phyloP scores from a whole-genome alignment of 305 asterid species.

The Fraxinus nigra region DNA sequence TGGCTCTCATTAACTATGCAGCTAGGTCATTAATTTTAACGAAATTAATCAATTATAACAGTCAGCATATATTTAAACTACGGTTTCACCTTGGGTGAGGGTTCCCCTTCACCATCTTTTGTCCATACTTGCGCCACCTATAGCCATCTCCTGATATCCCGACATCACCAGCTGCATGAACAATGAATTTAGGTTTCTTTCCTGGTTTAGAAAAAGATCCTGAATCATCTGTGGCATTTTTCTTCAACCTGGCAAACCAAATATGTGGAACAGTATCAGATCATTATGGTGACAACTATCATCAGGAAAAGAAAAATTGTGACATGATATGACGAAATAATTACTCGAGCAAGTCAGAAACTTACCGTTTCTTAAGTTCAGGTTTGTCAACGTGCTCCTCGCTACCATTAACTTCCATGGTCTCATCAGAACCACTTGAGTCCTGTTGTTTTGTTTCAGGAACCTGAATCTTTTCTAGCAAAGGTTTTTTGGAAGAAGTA shows the following conservation, averaged over 20 bases:
- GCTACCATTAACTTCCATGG: slow-evolving; percentile 39
- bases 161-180: slow-evolving; percentile 78
- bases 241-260: slow-evolving; percentile 54
- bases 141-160: slow-evolving; percentile 90
- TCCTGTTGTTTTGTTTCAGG: slow-evolving; percentile 42
- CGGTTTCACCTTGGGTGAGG: slow-evolving; percentile 76
- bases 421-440: slow-evolving; percentile 54
- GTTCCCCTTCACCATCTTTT: slow-evolving; percentile 90
- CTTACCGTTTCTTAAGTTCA: slow-evolving; percentile 57
- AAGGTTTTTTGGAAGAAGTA: slow-evolving; percentile 42
- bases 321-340: slow-evolving; percentile 16
- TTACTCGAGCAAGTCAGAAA: slow-evolving; percentile 15
- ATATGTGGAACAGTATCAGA: slow-evolving; percentile 20
- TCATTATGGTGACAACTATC: slow-evolving; percentile 13
- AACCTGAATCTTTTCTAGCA: slow-evolving; percentile 28
- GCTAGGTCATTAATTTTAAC: not conserved
- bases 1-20: slow-evolving; percentile 8
- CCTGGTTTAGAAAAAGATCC: slow-evolving; percentile 52
- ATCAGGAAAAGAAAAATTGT: not conserved
- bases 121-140: slow-evolving; percentile 94
- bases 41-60: slow-evolving; percentile 12
- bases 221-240: slow-evolving; percentile 37
- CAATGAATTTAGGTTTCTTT: slow-evolving; percentile 73
- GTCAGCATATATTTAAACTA: slow-evolving; percentile 14
- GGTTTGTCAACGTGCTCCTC: slow-evolving; percentile 52